Evolutionary conservation across 345 rosid species (phyloP), one percentile per base, ranked within the genome.

Genomic region (Kandelia obovata): DNA sequence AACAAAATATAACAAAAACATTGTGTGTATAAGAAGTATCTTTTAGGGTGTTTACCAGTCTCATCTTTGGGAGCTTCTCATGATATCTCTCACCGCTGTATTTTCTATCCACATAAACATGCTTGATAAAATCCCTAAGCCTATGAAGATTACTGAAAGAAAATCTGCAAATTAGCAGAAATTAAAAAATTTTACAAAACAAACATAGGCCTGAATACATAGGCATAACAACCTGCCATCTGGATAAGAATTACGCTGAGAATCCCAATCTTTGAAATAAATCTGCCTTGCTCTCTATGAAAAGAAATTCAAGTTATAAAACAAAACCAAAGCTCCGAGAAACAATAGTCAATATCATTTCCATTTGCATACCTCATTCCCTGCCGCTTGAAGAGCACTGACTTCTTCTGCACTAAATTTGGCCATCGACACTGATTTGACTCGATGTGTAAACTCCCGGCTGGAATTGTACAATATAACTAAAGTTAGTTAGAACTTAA

Each of bases 381-480:
- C 98, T 53, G 82, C 97, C 2, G 86, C 91, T 53, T 84, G 89
- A 76, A 93, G 96, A 69, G 86, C 82, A 69, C 59, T 79, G 51
- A 85, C 97, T 88, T 95, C 98, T 67, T 95, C 96, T 35, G 82
- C 73, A 30, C 82, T 86, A 71, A 95, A 95, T 76, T 84, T 95
- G 31, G 99, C 96, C 96, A 90, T 90, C 4, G 96, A 95, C 58
- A 95, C 72, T 7, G 99, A 92, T 71, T 95, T 95, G 69, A 95
- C 92, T 34, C 97, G 80, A 76, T 88, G 99, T 6, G 96, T 90
- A 68, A 95, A 95, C 68, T 92, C 99, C 30, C 96, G 90, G 65
- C 99, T 95, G 78, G 20, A 79, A 71, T 67, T 1, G 16, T 10
- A 17, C 55, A 65, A 58, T 32, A 30, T 23, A 55, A 23, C 25